These are phyloP conservation scores for Thelonectria olida DNA, from an alignment of 2,329 filamentous ascomycete species.

Conservation along the genomic window DNA sequence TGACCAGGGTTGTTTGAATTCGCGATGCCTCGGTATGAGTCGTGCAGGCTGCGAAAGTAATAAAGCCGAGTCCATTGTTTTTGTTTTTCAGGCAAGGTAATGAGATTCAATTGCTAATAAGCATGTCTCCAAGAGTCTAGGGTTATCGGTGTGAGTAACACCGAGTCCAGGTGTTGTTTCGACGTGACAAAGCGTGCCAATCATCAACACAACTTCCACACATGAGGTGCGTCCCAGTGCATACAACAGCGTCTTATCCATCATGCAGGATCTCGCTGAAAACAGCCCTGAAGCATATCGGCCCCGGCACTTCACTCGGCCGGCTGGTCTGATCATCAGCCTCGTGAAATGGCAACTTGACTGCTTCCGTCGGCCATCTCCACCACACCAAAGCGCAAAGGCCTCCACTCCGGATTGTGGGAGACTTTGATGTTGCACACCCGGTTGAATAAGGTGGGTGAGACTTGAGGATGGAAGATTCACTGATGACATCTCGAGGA, in stretches of 20 bases:
- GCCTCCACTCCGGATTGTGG: slow-evolving; percentile 5
- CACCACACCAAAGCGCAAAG: slow-evolving; percentile 6
- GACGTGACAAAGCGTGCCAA: not conserved
- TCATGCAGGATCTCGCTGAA: slow-evolving; percentile 16
- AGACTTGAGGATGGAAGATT: too few relatives aligned
- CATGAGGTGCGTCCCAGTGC: not conserved
- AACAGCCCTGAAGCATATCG: slow-evolving; percentile 7
- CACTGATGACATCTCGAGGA: too few relatives aligned
- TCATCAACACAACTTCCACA: not conserved
- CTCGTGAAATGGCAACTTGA: slow-evolving; percentile 11
- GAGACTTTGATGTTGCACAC: too few relatives aligned
- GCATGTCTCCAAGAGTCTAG: not conserved
- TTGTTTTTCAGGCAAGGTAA: slow-evolving; percentile 4
- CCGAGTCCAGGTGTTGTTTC: not conserved
- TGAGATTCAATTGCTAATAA: slow-evolving; percentile 10
- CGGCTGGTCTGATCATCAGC: slow-evolving; percentile 17
- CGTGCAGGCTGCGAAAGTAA: slow-evolving; percentile 6
- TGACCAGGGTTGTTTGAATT: not conserved
- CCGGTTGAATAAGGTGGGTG: too few relatives aligned
- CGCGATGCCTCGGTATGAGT: slow-evolving; percentile 9
- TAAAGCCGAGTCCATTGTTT: slow-evolving; percentile 2
- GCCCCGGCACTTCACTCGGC: slow-evolving; percentile 21
- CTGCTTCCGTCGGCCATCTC: slow-evolving; percentile 19
- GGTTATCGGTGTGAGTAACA: slow-evolving; percentile 1
- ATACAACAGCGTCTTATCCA: not conserved